These are phyloP conservation scores for Venustampulla echinocandica DNA, from an alignment of 495 filamentous ascomycete genomes.

Conservation along the genomic window DNA sequence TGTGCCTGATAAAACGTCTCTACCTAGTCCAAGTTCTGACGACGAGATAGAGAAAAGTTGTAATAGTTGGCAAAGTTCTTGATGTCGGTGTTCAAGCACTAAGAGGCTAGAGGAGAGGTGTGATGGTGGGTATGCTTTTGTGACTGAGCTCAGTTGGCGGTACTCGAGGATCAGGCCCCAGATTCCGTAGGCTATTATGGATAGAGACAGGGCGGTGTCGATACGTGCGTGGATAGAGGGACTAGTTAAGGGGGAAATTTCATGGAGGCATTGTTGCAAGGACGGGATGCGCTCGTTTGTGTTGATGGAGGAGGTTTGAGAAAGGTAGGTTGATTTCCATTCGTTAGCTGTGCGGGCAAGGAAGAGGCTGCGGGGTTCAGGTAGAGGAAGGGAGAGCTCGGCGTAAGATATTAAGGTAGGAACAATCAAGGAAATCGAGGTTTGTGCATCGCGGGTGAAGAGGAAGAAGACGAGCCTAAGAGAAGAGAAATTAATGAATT, in stretches of 20 bases:
- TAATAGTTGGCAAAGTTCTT: neutral
- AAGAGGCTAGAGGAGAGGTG: neutral
- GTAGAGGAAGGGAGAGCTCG: slow-evolving; percentile 52
- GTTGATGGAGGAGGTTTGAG: neutral
- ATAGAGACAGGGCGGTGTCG: slow-evolving; percentile 42
- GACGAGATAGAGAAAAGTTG: neutral
- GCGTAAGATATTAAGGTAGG: slow-evolving; percentile 55
- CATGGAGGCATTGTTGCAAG: slow-evolving; percentile 4
- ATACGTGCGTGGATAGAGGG: slow-evolving; percentile 35
- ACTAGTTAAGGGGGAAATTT: neutral
- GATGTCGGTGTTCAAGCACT: neutral
- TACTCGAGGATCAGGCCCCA: slow-evolving; percentile 53
- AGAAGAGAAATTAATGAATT: slow-evolving; percentile 8
- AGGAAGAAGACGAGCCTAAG: slow-evolving; percentile 46
- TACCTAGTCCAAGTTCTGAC: neutral
- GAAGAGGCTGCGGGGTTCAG: slow-evolving; percentile 46
- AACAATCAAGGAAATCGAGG: slow-evolving; percentile 46
- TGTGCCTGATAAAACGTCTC: neutral
- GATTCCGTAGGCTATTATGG: slow-evolving; percentile 46
- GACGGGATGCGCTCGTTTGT: slow-evolving; percentile 1
- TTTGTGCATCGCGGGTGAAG: slow-evolving; percentile 49
- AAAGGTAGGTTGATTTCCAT: slow-evolving; percentile 47
- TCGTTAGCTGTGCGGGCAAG: slow-evolving; percentile 42
- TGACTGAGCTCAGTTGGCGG: slow-evolving; percentile 13
- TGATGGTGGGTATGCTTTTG: neutral